Base-by-base conservation (phyloP, 202 grass and related monocot species). In the Zizania palustris region DNA sequence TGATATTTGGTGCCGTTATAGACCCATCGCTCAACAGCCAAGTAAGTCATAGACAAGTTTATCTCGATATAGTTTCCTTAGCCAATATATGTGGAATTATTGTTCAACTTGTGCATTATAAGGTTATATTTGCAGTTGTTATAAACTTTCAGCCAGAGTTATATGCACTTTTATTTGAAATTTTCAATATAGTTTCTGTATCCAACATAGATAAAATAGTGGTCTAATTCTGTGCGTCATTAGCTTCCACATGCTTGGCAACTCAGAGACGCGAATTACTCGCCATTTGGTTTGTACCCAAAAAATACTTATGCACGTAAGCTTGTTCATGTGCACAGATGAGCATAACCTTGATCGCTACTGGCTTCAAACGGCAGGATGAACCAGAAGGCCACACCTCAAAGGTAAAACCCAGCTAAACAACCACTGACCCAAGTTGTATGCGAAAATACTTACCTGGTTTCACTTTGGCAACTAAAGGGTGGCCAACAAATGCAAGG, bases 1-100 rank as follows among this genome's bases (percentile, higher is more conserved):
- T 99, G 69, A 99, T 99, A 90, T 99, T 99, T 82, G 96, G 96
- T 58, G 90, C 96, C 67, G 96, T 99, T 48, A 92, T 99, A 65
- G 92, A 99, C 44, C 96, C 87, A 3, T 96, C 92, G 72, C 78
- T 99, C 44, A 85, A 40, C 84, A 89, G 96, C 49, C 92, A 99
- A 81, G 96, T 99, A 90, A 89, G 96, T 83, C 45, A 5, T 51
- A 49, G 3, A 50, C 12, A 61, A 63, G 19, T 75, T 76, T 66
- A 65, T 90, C 73, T 63, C 5, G 56, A 5, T 72, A 35, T 56
- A n/a, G 38, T 75, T 68, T 7, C 22, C 44, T 65, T 15, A 51
- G 50, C 35, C 16, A 35, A 36, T 84, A 62, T 83, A 2, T 51
- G 15, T 6, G 49, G n/a, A 51, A 51, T 16, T 51, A 51, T 51